Conservation (phyloP, 148 eudicot species). For the Fagopyrum esculentum region DNA sequence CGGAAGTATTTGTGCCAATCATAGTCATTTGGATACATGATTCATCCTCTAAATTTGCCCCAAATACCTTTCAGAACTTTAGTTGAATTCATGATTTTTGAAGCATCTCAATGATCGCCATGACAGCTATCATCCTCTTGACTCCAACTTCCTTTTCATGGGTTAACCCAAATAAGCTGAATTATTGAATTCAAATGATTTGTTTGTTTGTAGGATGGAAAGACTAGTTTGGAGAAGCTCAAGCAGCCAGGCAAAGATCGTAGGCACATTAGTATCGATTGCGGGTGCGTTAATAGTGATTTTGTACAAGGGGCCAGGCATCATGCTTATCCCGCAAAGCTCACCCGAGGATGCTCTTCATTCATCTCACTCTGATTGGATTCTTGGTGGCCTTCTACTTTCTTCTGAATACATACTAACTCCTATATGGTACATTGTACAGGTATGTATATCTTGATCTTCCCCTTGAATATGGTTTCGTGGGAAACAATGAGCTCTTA, state of each 20-base stretch:
- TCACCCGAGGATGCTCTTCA: constrained; percentile 17
- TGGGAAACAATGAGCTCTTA: background rate
- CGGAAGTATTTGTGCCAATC: background rate
- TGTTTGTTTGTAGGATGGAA: constrained; percentile 43
- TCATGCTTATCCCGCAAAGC: constrained; percentile 19
- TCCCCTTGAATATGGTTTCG: background rate
- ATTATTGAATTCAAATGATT: background rate
- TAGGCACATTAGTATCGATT: constrained; percentile 59
- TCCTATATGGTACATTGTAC: constrained; percentile 80
- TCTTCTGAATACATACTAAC: constrained; percentile 54
- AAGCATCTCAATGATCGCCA: too few species aligned
- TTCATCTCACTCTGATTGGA: constrained; percentile 38
- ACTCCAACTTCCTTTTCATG: too few species aligned
- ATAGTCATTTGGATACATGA: background rate
- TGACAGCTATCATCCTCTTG: too few species aligned
- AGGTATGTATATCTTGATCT: constrained; percentile 30
- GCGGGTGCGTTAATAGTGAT: constrained; percentile 59
- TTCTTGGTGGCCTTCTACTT: constrained; percentile 54
- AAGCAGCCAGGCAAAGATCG: constrained; percentile 54
- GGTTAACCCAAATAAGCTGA: too few species aligned
- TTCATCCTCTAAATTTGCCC: background rate
- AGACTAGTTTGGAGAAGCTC: constrained; percentile 45
- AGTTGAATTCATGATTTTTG: too few species aligned
- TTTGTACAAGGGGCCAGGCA: constrained; percentile 48
- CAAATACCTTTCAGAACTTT: too few species aligned